Conservation (phyloP, 73 alveolate species). For the Paramecium tetraurelia region DNA sequence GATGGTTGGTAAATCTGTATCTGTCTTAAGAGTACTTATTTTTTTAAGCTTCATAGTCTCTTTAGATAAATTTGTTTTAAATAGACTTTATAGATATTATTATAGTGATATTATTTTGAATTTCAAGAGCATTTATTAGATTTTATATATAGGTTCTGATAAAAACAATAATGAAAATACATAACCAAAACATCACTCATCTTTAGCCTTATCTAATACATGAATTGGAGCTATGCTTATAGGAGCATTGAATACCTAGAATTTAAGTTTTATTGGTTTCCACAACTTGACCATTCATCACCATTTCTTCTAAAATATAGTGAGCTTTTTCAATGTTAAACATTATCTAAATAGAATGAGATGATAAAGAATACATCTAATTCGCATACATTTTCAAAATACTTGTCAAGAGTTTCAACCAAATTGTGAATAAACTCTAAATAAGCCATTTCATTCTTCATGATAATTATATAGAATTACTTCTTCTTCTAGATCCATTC, state of each 20-base stretch:
- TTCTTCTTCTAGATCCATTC: constrained; percentile 75
- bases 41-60: not conserved
- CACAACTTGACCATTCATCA: constrained; percentile 91
- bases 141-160: not conserved
- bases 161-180: not conserved
- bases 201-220: constrained; percentile 56
- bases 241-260: constrained; percentile 53
- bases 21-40: not conserved
- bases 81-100: not conserved
- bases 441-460: constrained; percentile 89
- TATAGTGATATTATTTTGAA: not conserved
- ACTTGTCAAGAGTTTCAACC: constrained; percentile 94
- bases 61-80: not conserved
- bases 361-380: constrained; percentile 68
- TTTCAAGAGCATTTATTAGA: not conserved
- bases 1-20: not conserved
- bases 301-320: constrained; percentile 97
- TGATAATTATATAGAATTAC: constrained; percentile 6
- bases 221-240: constrained; percentile 49
- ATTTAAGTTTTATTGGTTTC: constrained; percentile 94
- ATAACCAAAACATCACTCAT: not conserved
- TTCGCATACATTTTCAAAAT: constrained; percentile 97
- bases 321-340: constrained; percentile 98
- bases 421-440: constrained; percentile 97
- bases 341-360: constrained; percentile 74